Conservation (phyloP, 306 rosid genomes). For the Mimosa bimucronata region DNA sequence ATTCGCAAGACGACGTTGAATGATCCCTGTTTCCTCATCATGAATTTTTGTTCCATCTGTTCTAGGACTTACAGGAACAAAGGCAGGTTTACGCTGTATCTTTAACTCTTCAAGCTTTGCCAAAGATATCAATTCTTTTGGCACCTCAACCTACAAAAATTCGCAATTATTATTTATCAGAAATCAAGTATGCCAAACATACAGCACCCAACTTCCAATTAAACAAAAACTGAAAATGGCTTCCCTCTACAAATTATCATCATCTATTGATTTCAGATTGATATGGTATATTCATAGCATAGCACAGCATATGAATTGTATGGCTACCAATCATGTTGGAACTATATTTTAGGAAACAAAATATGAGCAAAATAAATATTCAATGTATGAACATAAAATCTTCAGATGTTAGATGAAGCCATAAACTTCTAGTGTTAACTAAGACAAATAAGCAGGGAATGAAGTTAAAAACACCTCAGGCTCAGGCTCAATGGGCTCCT, state of each 20-base stretch:
- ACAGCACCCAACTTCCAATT: constrained; percentile 23
- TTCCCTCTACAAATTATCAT: constrained; percentile 33
- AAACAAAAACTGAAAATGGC: constrained; percentile 14
- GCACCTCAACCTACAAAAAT: constrained; percentile 87
- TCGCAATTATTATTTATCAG: constrained; percentile 34
- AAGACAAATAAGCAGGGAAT: constrained; percentile 17
- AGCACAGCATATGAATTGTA: constrained; percentile 24
- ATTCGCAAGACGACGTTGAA: constrained; percentile 78
- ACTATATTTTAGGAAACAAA: constrained; percentile 24
- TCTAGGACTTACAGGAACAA: constrained; percentile 68
- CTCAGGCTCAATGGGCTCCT: constrained; percentile 84
- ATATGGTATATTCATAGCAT: constrained; percentile 28
- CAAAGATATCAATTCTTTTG: constrained; percentile 79
- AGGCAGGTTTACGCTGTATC: constrained; percentile 66
- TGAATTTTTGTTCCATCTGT: constrained; percentile 59
- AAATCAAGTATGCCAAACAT: not conserved
- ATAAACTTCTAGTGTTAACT: constrained; percentile 14
- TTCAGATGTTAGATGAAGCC: not conserved
- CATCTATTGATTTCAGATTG: constrained; percentile 27
- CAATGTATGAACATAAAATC: constrained; percentile 22
- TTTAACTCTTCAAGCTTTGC: constrained; percentile 73
- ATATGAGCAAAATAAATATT: constrained; percentile 16
- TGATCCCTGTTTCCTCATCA: constrained; percentile 91
- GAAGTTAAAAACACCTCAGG: constrained; percentile 74
- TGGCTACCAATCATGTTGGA: constrained; percentile 4